Conservation (phyloP, 495 filamentous ascomycete genomes). For the Neurospora sp. region DNA sequence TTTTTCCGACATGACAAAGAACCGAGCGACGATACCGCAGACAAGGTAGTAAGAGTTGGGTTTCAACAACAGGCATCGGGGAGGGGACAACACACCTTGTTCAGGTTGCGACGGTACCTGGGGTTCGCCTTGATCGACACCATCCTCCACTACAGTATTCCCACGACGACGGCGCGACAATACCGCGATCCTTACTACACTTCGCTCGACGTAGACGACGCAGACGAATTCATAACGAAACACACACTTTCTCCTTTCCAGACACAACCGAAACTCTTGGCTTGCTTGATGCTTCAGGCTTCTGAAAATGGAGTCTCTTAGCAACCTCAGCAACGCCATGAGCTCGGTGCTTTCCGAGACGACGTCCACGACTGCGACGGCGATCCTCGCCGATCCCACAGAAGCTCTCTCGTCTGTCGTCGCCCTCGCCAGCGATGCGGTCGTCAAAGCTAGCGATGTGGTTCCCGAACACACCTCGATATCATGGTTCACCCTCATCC, state of each 20-base stretch:
- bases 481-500: constrained; percentile 39
- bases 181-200: neutral
- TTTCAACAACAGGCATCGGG: neutral
- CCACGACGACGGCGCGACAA: neutral
- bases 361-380: constrained; percentile 1
- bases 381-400: constrained; percentile 7
- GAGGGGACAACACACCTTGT: neutral
- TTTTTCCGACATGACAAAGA: neutral
- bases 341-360: neutral
- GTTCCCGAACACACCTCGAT: constrained; percentile 25
- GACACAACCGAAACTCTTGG: neutral
- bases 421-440: constrained; percentile 28
- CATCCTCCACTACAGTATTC: neutral
- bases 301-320: constrained; percentile 1
- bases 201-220: neutral
- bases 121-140: neutral
- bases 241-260: neutral
- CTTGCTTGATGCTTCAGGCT: neutral
- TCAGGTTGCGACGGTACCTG: neutral
- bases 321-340: neutral
- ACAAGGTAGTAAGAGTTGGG: neutral
- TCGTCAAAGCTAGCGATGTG: constrained; percentile 26
- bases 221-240: neutral
- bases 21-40: neutral
- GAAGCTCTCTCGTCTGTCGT: constrained; percentile 23